These are phyloP conservation scores for Ploettnerulaceae sp. DNA, from an alignment of 2,329 filamentous ascomycete species.

Conservation along the genomic window DNA sequence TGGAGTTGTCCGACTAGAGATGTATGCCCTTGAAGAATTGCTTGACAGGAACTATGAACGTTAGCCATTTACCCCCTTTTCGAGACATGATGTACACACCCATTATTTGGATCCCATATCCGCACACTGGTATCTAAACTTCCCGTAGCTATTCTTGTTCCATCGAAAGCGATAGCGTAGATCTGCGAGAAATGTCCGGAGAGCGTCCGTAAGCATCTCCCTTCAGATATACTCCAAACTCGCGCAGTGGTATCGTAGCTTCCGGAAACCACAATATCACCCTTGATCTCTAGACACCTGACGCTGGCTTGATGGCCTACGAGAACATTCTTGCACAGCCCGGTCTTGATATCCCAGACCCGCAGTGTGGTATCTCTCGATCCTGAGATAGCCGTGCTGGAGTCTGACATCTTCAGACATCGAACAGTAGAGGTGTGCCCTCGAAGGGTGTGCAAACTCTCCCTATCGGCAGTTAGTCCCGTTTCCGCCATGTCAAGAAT, in stretches of 20 bases:
- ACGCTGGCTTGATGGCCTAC: conserved; percentile 95
- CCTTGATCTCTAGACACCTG: conserved; percentile 90
- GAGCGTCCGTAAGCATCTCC: conserved; percentile 83
- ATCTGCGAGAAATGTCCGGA: conserved; percentile 98
- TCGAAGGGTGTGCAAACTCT: conserved; percentile 74
- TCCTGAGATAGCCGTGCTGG: conserved; percentile 90
- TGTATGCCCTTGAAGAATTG: conserved; percentile 92
- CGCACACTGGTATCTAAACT: conserved; percentile 94
- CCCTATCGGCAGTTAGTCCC: conserved; percentile 44
- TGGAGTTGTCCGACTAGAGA: conserved; percentile 95
- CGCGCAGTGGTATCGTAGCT: conserved; percentile 96
- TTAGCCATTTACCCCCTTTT: conserved; percentile 34
- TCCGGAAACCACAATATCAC: conserved; percentile 94
- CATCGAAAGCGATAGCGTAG: conserved; percentile 97
- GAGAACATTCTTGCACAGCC: conserved; percentile 84
- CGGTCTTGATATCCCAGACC: conserved; percentile 89
- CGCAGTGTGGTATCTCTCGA: conserved; percentile 91
- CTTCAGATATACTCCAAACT: conserved; percentile 97
- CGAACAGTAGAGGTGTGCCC: conserved; percentile 96
- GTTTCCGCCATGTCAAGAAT: conserved; percentile 23
- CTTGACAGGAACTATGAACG: conserved; percentile 50
- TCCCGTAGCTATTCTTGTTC: conserved; percentile 85
- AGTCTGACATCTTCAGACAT: conserved; percentile 95
- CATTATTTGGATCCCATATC: conserved; percentile 90
- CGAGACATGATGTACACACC: conserved; percentile 48